phyloP scores from a whole-genome alignment of 176 grass and related monocot genomes.

The Rhipidocladum racemiflorum region DNA sequence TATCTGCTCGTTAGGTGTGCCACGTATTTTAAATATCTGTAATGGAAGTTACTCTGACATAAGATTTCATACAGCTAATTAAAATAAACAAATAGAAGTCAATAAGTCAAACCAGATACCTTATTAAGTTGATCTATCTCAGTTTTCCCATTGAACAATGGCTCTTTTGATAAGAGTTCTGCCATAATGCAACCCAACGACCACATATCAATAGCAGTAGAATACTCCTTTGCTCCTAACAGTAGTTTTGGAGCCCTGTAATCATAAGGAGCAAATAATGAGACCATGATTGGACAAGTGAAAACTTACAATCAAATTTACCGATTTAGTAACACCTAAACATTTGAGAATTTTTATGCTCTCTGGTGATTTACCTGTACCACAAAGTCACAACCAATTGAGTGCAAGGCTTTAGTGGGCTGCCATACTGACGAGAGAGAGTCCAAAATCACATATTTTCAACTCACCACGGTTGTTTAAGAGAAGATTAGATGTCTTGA shows the following conservation, averaged over 20 bases:
- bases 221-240: conserved; percentile 87
- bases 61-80: conserved; percentile 24
- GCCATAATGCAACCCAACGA: conserved; percentile 98
- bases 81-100: conserved; percentile 10
- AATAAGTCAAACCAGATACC: conserved; percentile 37
- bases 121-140: conserved; percentile 85
- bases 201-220: conserved; percentile 98
- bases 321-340: not conserved
- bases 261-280: conserved; percentile 9
- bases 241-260: conserved; percentile 81
- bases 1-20: conserved; percentile 67
- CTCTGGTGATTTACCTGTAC: too few relatives aligned
- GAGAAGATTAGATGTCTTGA: conserved; percentile 94
- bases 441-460: conserved; percentile 98
- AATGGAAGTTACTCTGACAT: conserved; percentile 28
- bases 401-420: conserved; percentile 84
- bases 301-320: too few relatives aligned
- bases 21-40: conserved; percentile 81
- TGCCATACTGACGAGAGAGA: conserved; percentile 93
- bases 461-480: conserved; percentile 89
- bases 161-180: conserved; percentile 76
- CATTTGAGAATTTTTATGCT: conserved; percentile 7
- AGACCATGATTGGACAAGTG: not conserved
- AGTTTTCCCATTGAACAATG: conserved; percentile 67
- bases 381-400: conserved; percentile 95